Base-by-base conservation (phyloP, 73 alveolate genomes). In the Blepharisma stoltei region DNA sequence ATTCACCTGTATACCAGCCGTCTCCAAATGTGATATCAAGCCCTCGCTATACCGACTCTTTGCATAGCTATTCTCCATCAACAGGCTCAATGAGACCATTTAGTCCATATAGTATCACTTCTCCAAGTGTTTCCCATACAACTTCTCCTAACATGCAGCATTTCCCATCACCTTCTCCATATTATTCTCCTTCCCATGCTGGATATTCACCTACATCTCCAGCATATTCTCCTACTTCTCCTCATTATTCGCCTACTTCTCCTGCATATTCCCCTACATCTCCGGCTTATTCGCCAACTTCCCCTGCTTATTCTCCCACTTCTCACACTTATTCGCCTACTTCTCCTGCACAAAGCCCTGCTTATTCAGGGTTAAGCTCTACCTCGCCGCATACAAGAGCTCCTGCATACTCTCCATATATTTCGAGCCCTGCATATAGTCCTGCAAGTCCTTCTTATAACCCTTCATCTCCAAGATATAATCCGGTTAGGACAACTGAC, bases 241-340 rank as follows among this genome's bases (percentile, higher is more conserved):
- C 89, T 9, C 25, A 38, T 46, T 85, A 85, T 53, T 85, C 92
- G 5, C 92, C 92, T 3, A 73, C 92, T 7, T 52, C 86, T 6
- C 89, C 92, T 6, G 90, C 94, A 6, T 87, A 87, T 83, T 68
- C 70, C 21, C 84, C 78, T 8, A 83, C 81, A 6, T 70, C 88
- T 23, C 89, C 89, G 25, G 79, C 60, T 25, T 85, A 85, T 65
- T 85, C 92, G 5, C 92, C 92, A 0, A 73, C 92, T 6, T 52
- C 86, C 0, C 89, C 92, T 0, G 90, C 94, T 11, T 87, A 87
- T 83, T 68, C 70, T 7, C 84, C 78, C 9, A 83, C 81, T 0
- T 82, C 90, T 43, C 83, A 83, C n/a, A 53, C 79, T n/a, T 69
- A 69, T 69, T 44, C 67, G 11, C 79, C 79, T 14, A 18, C 79